phyloP scores from a whole-genome alignment of 305 asterid species.

The Rubia peregrina region DNA sequence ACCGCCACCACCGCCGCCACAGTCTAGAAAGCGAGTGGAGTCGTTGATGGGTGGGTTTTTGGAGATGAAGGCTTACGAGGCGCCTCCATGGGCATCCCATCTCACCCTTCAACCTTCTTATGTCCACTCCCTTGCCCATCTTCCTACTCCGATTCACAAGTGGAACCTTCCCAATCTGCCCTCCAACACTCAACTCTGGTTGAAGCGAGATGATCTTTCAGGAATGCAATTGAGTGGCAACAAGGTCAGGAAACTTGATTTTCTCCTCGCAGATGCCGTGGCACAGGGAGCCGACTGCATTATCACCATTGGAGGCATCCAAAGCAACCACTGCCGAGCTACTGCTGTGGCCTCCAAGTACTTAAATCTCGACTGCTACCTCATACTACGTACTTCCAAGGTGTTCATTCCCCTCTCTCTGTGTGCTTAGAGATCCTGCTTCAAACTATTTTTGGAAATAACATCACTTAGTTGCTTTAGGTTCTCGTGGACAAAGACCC shows the following conservation, averaged over 20 bases:
- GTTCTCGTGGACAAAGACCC: conserved; percentile 80
- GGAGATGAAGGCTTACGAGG: conserved; percentile 51
- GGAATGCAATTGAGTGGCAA: conserved; percentile 98
- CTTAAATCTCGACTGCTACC: conserved; percentile 79
- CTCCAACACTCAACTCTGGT: conserved; percentile 64
- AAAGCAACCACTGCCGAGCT: conserved; percentile 95
- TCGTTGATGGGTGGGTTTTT: conserved; percentile 37
- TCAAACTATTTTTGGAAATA: conserved; percentile 9
- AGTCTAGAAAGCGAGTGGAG: neutral
- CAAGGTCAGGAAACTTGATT: conserved; percentile 94
- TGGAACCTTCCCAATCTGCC: conserved; percentile 97
- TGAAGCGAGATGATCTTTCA: conserved; percentile 96
- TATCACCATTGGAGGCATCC: conserved; percentile 89
- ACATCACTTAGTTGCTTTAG: conserved; percentile 33
- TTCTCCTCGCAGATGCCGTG: conserved; percentile 91
- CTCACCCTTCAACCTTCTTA: conserved; percentile 74
- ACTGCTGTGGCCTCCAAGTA: conserved; percentile 95
- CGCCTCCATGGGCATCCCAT: conserved; percentile 84
- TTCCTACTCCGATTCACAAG: conserved; percentile 88
- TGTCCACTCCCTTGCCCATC: conserved; percentile 64
- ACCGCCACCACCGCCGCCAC: neutral
- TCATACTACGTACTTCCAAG: conserved; percentile 86
- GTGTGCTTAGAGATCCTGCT: conserved; percentile 7
- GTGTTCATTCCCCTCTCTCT: conserved; percentile 25
- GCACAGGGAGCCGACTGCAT: conserved; percentile 80